These are phyloP conservation scores for Clarireedia paspali DNA, from an alignment of 2,329 filamentous ascomycete species.

Conservation along the genomic window DNA sequence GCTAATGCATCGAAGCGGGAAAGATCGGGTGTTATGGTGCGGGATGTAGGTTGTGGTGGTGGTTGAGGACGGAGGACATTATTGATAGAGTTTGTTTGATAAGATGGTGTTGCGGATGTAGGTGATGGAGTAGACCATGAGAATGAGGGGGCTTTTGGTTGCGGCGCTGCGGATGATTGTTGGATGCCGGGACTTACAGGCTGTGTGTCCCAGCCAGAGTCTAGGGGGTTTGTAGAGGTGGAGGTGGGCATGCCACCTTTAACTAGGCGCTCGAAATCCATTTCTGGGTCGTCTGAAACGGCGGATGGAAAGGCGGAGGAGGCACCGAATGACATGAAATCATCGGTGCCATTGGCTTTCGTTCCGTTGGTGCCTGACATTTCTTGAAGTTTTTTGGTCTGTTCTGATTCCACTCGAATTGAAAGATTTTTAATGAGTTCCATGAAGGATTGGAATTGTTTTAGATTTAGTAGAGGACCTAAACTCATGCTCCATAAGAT, in stretches of 20 bases:
- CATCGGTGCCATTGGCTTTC: conserved; percentile 47
- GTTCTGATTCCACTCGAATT: conserved; percentile 76
- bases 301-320: conserved; percentile 47
- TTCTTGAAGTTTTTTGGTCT: conserved; percentile 81
- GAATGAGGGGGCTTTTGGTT: conserved; percentile 42
- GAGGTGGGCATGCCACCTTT: conserved; percentile 52
- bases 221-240: conserved; percentile 33
- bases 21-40: conserved; percentile 54
- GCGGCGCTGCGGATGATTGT: conserved; percentile 30
- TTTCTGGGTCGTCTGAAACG: conserved; percentile 58
- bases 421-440: conserved; percentile 75
- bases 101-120: conserved; percentile 24
- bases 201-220: conserved; percentile 44
- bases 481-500: conserved; percentile 88
- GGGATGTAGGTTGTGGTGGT: conserved; percentile 35
- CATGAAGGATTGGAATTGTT: conserved; percentile 89
- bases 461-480: conserved; percentile 78
- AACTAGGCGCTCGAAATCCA: conserved; percentile 84
- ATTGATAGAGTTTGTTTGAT: conserved; percentile 8
- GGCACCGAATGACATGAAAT: conserved; percentile 64
- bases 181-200: conserved; percentile 30
- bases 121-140: conserved; percentile 56
- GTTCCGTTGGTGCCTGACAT: conserved; percentile 53
- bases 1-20: conserved; percentile 46
- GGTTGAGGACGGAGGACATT: conserved; percentile 28